Percentiles rank a stretch among this genome's conserved stretches.
These are phyloP conservation scores for Cymbopogon citratus DNA, from an alignment of 176 grass and related monocot genomes.

Conservation along the genomic window DNA sequence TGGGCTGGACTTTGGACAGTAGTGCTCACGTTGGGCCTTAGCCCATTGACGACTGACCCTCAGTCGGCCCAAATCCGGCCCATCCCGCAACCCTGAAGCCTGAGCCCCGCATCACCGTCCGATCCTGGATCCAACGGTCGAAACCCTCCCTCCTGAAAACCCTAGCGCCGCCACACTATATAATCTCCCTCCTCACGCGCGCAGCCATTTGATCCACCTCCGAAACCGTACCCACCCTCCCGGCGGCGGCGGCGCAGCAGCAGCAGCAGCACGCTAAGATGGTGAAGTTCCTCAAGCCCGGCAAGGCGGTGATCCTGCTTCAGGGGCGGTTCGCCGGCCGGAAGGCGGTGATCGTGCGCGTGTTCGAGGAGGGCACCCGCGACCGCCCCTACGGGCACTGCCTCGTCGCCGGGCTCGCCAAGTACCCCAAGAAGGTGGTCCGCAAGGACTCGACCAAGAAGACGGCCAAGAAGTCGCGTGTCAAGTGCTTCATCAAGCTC, in stretches of 20 bases:
- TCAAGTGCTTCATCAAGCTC: conserved; percentile 69
- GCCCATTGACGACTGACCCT: not conserved
- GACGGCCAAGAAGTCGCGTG: conserved; percentile 65
- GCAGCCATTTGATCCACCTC: not conserved
- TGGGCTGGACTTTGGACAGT: not conserved
- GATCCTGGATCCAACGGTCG: not conserved
- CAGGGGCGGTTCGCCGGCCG: conserved; percentile 44
- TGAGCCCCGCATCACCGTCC: not conserved
- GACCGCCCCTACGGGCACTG: conserved; percentile 65
- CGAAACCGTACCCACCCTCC: too few species aligned
- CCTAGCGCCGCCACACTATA: not conserved
- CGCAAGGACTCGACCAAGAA: conserved; percentile 65
- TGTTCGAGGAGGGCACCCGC: conserved; percentile 66
- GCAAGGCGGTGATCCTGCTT: conserved; percentile 57
- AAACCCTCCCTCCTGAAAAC: not conserved
- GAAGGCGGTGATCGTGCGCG: conserved; percentile 61
- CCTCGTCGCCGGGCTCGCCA: conserved; percentile 51
- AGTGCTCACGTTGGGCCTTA: not conserved
- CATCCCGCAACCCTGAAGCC: not conserved
- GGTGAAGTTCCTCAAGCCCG: conserved; percentile 67
- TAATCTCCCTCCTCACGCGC: not conserved
- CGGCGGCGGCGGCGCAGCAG: not conserved
- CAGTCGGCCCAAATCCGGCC: not conserved
- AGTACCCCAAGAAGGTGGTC: conserved; percentile 68
- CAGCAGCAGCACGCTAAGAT: conserved; percentile 2